These are phyloP conservation scores for Alternaria brassicicola DNA, from an alignment of 2,329 filamentous ascomycete genomes.

Conservation along the genomic window DNA sequence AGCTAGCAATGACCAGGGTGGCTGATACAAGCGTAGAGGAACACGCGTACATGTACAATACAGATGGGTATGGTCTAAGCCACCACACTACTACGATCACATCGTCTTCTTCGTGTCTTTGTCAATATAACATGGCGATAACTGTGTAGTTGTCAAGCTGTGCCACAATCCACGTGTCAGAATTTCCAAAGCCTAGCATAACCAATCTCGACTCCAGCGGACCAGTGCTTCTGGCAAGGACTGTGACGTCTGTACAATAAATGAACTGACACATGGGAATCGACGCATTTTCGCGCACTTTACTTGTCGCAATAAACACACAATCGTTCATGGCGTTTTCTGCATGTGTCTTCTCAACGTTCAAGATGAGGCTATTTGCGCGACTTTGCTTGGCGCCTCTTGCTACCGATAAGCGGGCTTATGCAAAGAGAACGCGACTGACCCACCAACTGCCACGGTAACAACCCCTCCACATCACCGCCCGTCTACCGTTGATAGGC, in stretches of 20 bases:
- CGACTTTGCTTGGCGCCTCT: conserved; percentile 3
- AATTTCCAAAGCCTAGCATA: not conserved
- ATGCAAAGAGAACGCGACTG: not conserved
- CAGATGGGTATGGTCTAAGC: not conserved
- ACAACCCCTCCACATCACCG: not conserved
- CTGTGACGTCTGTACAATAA: not conserved
- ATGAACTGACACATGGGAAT: not conserved
- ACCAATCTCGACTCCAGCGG: not conserved
- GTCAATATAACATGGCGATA: not conserved
- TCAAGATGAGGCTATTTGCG: conserved; percentile 7
- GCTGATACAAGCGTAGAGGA: not conserved
- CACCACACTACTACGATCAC: not conserved
- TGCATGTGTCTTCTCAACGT: not conserved
- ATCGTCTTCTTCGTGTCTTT: not conserved
- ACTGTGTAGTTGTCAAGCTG: not conserved
- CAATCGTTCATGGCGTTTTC: not conserved
- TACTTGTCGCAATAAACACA: not conserved
- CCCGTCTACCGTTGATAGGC: not conserved
- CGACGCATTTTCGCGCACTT: conserved; percentile 4
- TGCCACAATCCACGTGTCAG: not conserved
- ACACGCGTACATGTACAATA: not conserved
- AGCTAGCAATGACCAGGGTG: not conserved
- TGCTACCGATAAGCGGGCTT: not conserved
- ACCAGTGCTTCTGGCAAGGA: not conserved
- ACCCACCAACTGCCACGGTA: not conserved